Base-by-base conservation (phyloP, 306 rosid species). In the Quercus glauca region DNA sequence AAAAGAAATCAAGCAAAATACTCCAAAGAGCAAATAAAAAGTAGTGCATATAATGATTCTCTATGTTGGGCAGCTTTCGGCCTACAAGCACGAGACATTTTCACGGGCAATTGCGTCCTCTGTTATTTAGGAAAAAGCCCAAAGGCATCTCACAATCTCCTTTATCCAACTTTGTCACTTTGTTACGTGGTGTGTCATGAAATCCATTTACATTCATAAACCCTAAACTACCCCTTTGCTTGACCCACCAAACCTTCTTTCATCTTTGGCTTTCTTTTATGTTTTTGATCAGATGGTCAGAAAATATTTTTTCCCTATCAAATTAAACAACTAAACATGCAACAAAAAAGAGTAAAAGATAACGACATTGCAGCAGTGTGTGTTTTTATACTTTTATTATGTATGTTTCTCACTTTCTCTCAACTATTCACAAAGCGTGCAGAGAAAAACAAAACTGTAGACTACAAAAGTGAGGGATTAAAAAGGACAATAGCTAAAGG, bases 41-140 rank as follows among this genome's bases (percentile, higher is more conserved):
- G 81, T 73, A 74, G 59, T 61, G 86, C 2, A 31, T 71, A 80
- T 72, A 63, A 88, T 90, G 93, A 92, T 90, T 88, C 89, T 81
- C 78, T 64, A 81, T 80, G 85, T 82, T 92, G 55, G 51, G 80
- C 12, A 80, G 71, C 90, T 87, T 88, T 88, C 87, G 85, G 90
- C 78, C 80, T 81, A 56, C 77, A 79, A 90, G 87, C 87, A 85
- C 88, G 71, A 81, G 83, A 80, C 84, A 77, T 64, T 86, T 87
- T 90, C 95, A 90, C 95, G 95, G 93, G 92, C 84, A 82, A 49
- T 83, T 82, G 69, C 88, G 67, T 55, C 69, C 81, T 82, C 87
- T 90, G 92, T 89, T 87, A 78, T 87, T 87, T 89, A 57, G 65
- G 81, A 73, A 86, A 82, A 80, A 72, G 76, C 74, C 87, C 73